Evolutionary conservation across 2,329 filamentous ascomycete species (phyloP).

Genomic region (Xylariales sp.): DNA sequence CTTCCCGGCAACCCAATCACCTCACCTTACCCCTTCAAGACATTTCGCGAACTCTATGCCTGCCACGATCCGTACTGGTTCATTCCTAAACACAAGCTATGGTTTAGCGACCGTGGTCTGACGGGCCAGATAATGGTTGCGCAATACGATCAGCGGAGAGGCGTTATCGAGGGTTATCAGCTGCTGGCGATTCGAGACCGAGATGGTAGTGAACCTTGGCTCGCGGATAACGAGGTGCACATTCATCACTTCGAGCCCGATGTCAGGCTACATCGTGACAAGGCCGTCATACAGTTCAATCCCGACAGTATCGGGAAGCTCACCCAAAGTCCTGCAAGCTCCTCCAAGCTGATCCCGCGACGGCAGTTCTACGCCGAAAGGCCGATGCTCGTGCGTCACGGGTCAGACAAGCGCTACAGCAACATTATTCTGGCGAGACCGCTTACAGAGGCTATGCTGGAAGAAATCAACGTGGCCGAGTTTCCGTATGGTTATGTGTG

Average conservation of each 20-base stretch:
- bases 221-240: conserved; percentile 57
- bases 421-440: conserved; percentile 64
- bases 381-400: conserved; percentile 46
- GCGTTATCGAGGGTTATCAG: conserved; percentile 76
- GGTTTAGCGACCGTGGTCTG: conserved; percentile 74
- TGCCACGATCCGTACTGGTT: conserved; percentile 83
- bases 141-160: conserved; percentile 69
- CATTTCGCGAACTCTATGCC: conserved; percentile 67
- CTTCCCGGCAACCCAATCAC: conserved; percentile 52
- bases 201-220: conserved; percentile 58
- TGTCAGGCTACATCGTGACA: conserved; percentile 68
- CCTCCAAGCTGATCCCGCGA: conserved; percentile 16
- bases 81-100: conserved; percentile 71
- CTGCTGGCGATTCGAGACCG: conserved; percentile 61
- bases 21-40: conserved; percentile 53
- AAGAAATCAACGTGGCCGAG: conserved; percentile 21
- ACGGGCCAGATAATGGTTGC: conserved; percentile 70
- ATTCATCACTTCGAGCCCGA: conserved; percentile 70
- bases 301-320: conserved; percentile 35
- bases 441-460: conserved; percentile 30
- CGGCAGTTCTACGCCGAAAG: conserved; percentile 43
- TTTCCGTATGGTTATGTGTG: conserved; percentile 58
- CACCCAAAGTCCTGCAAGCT: conserved; percentile 52
- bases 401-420: conserved; percentile 51
- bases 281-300: conserved; percentile 60